Evolutionary conservation across 2,329 filamentous ascomycete species (phyloP).

Genomic region (Aspergillus luchuensis): DNA sequence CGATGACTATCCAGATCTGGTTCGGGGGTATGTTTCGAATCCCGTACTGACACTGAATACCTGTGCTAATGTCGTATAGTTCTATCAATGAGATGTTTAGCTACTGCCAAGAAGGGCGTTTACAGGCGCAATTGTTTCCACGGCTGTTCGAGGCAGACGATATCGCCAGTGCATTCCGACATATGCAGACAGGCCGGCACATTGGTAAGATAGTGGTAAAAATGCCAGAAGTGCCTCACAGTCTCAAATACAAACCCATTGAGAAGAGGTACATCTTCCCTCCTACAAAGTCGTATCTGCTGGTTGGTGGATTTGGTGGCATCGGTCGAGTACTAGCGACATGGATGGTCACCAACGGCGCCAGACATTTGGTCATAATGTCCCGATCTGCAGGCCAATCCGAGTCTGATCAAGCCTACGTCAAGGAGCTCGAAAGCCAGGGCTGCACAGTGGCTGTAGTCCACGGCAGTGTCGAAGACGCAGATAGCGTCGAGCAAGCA

Average conservation of each 20-base stretch:
- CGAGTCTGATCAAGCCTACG: background rate
- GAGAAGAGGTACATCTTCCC: background rate
- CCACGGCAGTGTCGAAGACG: slow-evolving; percentile 6
- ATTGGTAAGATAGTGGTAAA: slow-evolving; percentile 14
- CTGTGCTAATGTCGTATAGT: background rate
- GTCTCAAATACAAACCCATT: background rate
- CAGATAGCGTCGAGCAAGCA: background rate
- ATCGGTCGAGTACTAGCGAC: slow-evolving; percentile 55
- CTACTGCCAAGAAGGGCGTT: background rate
- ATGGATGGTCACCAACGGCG: slow-evolving; percentile 53
- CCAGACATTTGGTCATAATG: slow-evolving; percentile 49
- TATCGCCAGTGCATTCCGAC: slow-evolving; percentile 2
- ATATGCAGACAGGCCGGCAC: slow-evolving; percentile 13
- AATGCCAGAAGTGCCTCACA: slow-evolving; percentile 7
- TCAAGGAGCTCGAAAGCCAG: slow-evolving; percentile 31
- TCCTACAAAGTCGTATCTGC: slow-evolving; percentile 51
- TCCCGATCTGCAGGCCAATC: slow-evolving; percentile 46
- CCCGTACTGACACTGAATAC: no score
- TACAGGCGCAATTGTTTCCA: background rate
- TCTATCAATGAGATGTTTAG: background rate
- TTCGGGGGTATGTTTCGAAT: background rate
- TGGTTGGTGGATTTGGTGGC: slow-evolving; percentile 59
- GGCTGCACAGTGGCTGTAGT: slow-evolving; percentile 47
- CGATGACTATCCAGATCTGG: background rate
- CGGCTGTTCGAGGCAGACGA: background rate